phyloP scores from a whole-genome alignment of 2,329 filamentous ascomycete genomes.

The Aspergillus ruber region DNA sequence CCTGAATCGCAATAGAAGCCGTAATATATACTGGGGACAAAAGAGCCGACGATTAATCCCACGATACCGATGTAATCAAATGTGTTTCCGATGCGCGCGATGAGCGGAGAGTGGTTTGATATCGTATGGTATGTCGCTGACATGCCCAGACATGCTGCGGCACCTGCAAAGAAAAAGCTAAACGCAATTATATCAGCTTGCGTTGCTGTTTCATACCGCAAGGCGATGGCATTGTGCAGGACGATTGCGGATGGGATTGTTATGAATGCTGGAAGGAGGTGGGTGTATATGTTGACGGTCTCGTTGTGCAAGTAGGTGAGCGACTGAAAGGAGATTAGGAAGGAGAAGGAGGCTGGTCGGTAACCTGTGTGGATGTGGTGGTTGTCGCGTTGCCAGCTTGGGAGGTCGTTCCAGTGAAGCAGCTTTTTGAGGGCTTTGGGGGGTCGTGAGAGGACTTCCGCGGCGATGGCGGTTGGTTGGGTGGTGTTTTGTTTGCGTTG shows the following conservation, averaged over 20 bases:
- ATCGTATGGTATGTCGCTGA: conserved; percentile 80
- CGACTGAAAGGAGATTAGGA: conserved; percentile 51
- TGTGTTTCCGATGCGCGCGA: conserved; percentile 81
- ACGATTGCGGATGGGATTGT: conserved; percentile 49
- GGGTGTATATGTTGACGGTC: conserved; percentile 66
- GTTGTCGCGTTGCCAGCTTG: conserved; percentile 57
- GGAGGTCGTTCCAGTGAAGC: conserved; percentile 48
- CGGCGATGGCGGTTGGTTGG: conserved; percentile 18
- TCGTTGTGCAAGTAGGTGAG: conserved; percentile 62
- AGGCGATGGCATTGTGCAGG: conserved; percentile 53
- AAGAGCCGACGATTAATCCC: conserved; percentile 82
- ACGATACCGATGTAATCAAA: conserved; percentile 94
- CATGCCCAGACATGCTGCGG: conserved; percentile 67
- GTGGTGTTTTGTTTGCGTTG: conserved; percentile 21
- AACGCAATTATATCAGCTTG: conserved; percentile 64
- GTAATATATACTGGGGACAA: conserved; percentile 82
- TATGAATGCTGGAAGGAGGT: conserved; percentile 60
- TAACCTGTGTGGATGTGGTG: conserved; percentile 63
- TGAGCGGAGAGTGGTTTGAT: conserved; percentile 71
- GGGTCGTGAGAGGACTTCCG: conserved; percentile 23
- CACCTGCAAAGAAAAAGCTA: conserved; percentile 71
- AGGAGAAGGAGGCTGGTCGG: conserved; percentile 57
- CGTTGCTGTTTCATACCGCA: conserved; percentile 60
- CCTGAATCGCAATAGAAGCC: conserved; percentile 66
- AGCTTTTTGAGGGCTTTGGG: conserved; percentile 26